A percentile compares a stretch with the other conserved stretches of the same genome.
Conservation (phyloP, 768 basidiomycete species). For the Calocera viscosa region DNA sequence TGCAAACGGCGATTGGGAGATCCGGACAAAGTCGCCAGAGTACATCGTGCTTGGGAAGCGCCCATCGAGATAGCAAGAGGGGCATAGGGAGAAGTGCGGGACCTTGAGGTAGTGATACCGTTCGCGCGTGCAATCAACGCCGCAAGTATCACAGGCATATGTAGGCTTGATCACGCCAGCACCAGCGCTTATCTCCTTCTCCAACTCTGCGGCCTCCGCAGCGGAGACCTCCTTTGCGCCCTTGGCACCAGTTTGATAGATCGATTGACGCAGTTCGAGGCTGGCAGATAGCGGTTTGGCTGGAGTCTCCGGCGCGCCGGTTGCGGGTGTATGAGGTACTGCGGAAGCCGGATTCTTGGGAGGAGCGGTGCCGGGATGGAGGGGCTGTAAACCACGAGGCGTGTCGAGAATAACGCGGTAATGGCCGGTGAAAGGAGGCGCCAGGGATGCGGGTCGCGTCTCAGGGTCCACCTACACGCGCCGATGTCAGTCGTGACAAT, state of each 20-base stretch:
- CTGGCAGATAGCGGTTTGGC: conserved; percentile 43
- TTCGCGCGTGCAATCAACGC: conserved; percentile 75
- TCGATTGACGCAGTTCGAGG: conserved; percentile 74
- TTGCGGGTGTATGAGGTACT: conserved; percentile 25
- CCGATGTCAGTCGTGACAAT: not conserved
- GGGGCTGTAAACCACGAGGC: conserved; percentile 86
- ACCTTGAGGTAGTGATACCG: conserved; percentile 91
- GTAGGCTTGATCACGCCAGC: conserved; percentile 33
- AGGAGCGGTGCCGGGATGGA: conserved; percentile 44
- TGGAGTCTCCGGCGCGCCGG: conserved; percentile 22
- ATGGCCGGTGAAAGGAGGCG: conserved; percentile 96
- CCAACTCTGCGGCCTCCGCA: conserved; percentile 53
- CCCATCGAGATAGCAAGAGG: conserved; percentile 87
- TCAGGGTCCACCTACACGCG: conserved; percentile 84
- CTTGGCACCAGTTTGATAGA: conserved; percentile 80
- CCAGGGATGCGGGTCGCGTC: conserved; percentile 81
- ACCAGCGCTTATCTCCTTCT: conserved; percentile 41
- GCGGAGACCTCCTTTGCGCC: conserved; percentile 57
- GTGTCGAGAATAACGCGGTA: conserved; percentile 97
- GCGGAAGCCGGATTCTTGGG: conserved; percentile 35
- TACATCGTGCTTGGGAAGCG: conserved; percentile 95
- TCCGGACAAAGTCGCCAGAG: conserved; percentile 90
- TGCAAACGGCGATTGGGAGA: conserved; percentile 37
- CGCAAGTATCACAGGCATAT: conserved; percentile 87
- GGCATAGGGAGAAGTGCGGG: conserved; percentile 81